A percentile compares a stretch with the other conserved stretches of the same genome.
These are phyloP conservation scores for Malus sylvestris DNA, from an alignment of 306 rosid genomes.

Conservation along the genomic window DNA sequence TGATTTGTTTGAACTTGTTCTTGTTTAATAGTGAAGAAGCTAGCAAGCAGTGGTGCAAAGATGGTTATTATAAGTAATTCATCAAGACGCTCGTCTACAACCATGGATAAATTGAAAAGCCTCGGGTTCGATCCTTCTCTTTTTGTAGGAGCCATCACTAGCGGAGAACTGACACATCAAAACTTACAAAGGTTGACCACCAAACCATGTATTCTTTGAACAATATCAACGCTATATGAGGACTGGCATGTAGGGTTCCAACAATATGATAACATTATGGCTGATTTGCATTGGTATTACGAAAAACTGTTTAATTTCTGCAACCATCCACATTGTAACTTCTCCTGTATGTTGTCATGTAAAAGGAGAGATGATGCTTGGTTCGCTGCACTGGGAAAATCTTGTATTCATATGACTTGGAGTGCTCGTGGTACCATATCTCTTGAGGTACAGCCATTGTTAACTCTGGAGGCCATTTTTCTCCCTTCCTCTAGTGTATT, in stretches of 20 bases:
- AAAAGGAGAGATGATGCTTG: conserved; percentile 86
- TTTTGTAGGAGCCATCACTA: conserved; percentile 78
- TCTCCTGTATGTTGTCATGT: conserved; percentile 11
- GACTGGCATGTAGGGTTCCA: background rate
- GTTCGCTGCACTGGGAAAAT: conserved; percentile 84
- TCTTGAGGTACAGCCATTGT: conserved; percentile 51
- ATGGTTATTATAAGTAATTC: conserved; percentile 94
- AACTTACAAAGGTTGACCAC: conserved; percentile 56
- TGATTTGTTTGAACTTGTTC: background rate
- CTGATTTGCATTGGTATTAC: background rate
- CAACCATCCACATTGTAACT: background rate
- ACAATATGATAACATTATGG: background rate
- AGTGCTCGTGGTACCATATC: conserved; percentile 78
- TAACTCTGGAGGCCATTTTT: background rate
- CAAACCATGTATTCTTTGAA: too few species aligned
- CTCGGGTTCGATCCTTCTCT: conserved; percentile 89
- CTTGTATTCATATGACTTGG: conserved; percentile 94
- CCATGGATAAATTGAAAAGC: conserved; percentile 66
- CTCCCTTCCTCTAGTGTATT: background rate
- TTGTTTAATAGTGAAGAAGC: conserved; percentile 52
- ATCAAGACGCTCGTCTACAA: conserved; percentile 78
- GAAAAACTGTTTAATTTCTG: background rate
- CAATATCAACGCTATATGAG: too few species aligned
- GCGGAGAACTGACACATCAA: conserved; percentile 86
- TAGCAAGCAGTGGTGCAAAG: conserved; percentile 72